A percentile compares a stretch with the other conserved stretches of the same genome.
phyloP scores from a whole-genome alignment of 2,329 filamentous ascomycete species.

The Diaporthe australafricana region DNA sequence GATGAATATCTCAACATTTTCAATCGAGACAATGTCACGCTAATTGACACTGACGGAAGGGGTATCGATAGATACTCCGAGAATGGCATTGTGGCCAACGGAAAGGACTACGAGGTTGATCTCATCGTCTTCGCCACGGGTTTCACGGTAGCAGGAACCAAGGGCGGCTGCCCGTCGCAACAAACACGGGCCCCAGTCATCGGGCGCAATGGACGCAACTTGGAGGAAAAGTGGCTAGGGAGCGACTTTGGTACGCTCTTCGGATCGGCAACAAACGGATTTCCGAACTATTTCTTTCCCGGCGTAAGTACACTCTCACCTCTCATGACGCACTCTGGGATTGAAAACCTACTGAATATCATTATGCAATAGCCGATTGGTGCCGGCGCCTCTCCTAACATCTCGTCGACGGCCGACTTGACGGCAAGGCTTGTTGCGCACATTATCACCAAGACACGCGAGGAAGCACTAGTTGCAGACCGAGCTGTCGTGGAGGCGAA shows the following conservation, averaged over 20 bases:
- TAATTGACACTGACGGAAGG: background rate
- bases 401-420: background rate
- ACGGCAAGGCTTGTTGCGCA: background rate
- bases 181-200: background rate
- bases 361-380: background rate
- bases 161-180: constrained; percentile 8
- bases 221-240: constrained; percentile 1
- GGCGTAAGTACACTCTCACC: background rate
- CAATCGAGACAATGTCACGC: background rate
- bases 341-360: background rate
- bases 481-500: background rate
- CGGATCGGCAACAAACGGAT: background rate
- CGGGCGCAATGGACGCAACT: background rate
- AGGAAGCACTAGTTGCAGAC: background rate
- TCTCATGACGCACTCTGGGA: too few relatives aligned
- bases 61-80: background rate
- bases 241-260: background rate
- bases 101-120: background rate
- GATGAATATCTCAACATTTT: constrained; percentile 2
- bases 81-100: background rate
- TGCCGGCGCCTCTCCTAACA: background rate
- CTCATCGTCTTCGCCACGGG: constrained; percentile 5
- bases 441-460: background rate
- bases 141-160: background rate
- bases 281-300: background rate